A percentile compares a stretch with the other conserved stretches of the same genome.
Evolutionary conservation across 768 basidiomycete species (phyloP).

Genomic region (Glaciozyma martinii): DNA sequence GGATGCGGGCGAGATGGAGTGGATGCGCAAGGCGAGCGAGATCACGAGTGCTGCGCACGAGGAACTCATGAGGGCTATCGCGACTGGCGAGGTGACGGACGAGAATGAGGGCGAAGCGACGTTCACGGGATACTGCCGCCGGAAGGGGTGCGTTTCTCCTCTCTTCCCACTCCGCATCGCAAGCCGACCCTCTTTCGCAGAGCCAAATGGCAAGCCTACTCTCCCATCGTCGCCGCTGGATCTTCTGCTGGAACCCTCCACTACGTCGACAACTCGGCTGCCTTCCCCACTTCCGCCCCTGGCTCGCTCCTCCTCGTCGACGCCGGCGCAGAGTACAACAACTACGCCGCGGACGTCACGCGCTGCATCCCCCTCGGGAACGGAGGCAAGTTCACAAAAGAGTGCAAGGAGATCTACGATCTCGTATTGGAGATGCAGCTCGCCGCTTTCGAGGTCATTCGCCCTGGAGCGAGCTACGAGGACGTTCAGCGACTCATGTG

Average conservation of each 20-base stretch:
- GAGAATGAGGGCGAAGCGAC: constrained; percentile 91
- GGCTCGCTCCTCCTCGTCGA: constrained; percentile 44
- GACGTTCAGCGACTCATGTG: constrained; percentile 64
- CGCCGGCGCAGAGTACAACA: constrained; percentile 82
- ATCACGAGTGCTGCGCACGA: constrained; percentile 88
- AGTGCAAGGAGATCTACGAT: constrained; percentile 72
- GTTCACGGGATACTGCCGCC: constrained; percentile 79
- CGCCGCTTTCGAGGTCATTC: constrained; percentile 60
- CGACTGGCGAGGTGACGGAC: constrained; percentile 72
- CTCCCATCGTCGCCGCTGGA: constrained; percentile 84
- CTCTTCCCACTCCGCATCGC: not conserved
- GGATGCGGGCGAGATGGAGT: constrained; percentile 59
- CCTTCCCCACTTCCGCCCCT: constrained; percentile 25
- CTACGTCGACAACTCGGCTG: constrained; percentile 68
- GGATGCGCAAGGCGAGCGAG: constrained; percentile 68
- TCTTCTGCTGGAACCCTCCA: constrained; percentile 81
- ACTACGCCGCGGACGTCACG: constrained; percentile 58
- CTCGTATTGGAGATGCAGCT: constrained; percentile 86
- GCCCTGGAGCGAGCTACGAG: constrained; percentile 84
- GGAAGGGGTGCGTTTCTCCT: constrained; percentile 60
- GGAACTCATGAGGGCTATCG: constrained; percentile 61
- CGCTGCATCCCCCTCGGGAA: constrained; percentile 61
- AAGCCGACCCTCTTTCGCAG: constrained; percentile 41
- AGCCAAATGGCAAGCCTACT: constrained; percentile 76
- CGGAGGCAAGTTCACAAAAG: constrained; percentile 73